phyloP scores from a whole-genome alignment of 2,329 filamentous ascomycete genomes.

The Colletotrichum magnum region DNA sequence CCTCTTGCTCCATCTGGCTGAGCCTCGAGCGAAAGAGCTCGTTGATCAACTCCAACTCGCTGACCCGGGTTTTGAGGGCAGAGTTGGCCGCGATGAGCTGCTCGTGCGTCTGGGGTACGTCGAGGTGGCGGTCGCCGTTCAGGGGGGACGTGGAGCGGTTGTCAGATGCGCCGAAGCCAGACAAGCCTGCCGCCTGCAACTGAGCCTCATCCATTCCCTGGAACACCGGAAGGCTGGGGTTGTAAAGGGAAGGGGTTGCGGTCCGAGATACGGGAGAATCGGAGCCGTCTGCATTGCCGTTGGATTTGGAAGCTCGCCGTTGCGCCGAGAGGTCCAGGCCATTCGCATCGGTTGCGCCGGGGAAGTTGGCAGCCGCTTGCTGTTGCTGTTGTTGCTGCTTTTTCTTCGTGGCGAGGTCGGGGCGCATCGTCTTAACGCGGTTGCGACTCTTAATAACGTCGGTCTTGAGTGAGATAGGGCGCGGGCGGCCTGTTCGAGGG shows the following conservation, averaged over 20 bases:
- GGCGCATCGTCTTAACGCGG: conserved; percentile 88
- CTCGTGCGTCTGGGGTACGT: conserved; percentile 83
- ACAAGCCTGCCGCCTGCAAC: conserved; percentile 68
- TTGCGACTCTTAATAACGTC: conserved; percentile 99
- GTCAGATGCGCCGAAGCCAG: conserved; percentile 67
- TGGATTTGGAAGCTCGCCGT: conserved; percentile 77
- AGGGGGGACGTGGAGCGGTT: conserved; percentile 65
- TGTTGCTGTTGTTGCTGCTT: conserved; percentile 72
- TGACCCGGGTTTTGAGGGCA: conserved; percentile 93
- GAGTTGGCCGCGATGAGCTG: conserved; percentile 85
- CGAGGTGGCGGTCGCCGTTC: conserved; percentile 74
- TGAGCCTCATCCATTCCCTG: conserved; percentile 81
- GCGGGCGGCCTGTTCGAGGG: conserved; percentile 68
- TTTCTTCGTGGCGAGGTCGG: conserved; percentile 84
- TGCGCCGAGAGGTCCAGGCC: conserved; percentile 71
- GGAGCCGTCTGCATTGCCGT: conserved; percentile 80
- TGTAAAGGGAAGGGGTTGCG: conserved; percentile 82
- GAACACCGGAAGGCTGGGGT: conserved; percentile 84
- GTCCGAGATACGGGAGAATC: conserved; percentile 86
- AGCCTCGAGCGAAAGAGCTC: conserved; percentile 83
- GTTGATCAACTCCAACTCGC: conserved; percentile 95
- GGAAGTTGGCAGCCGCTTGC: conserved; percentile 57
- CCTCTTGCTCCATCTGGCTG: conserved; percentile 83
- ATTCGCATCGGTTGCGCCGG: conserved; percentile 64
- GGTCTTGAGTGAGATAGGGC: conserved; percentile 97